Evolutionary conservation across 148 eudicot genomes (phyloP), one percentile per base, ranked within the genome.

Genomic region (Nyssa sinensis): DNA sequence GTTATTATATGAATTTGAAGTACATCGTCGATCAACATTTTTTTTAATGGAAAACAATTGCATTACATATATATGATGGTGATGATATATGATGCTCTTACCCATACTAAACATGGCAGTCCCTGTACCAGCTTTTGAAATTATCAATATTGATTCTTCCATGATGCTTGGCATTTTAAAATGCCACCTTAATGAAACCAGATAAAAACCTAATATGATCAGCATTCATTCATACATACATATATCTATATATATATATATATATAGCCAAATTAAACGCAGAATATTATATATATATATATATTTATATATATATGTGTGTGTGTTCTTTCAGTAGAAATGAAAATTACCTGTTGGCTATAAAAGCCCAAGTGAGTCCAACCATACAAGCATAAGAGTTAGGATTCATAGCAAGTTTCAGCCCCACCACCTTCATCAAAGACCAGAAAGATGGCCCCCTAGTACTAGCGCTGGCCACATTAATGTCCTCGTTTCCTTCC

Each of bases 41-140:
- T 37, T 35, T 4, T 62, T 7, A 10, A 62, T 0, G 33, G 3
- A 1, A 3, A 13, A 23, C 23, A 33, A 0, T 17, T 31, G 7
- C 23, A 6, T 64, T 28, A n/a, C n/a, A n/a, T n/a, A n/a, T n/a
- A 64, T 9, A 32, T 37, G 41, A 37, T 4, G 41, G 49, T 41
- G n/a, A 41, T 10, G 16, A 16, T 5, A 31, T 4, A 5, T 4
- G 16, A 29, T 0, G 25, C 0, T 53, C 84, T 80, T 78, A 93
- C 96, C 98, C 89, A 93, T 91, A 59, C 86, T 86, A 79, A 93
- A 93, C 98, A 93, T 93, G 33, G 96, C 90, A 8, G 88, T 83
- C 35, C 94, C 96, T 34, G 82, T 81, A 47, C 98, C 98, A 33
- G 96, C 96, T 74, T 84, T 91, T 27, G 92, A 85, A 87, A 93